phyloP scores from a whole-genome alignment of 805 yeast species.

The Candida lessepsii region DNA sequence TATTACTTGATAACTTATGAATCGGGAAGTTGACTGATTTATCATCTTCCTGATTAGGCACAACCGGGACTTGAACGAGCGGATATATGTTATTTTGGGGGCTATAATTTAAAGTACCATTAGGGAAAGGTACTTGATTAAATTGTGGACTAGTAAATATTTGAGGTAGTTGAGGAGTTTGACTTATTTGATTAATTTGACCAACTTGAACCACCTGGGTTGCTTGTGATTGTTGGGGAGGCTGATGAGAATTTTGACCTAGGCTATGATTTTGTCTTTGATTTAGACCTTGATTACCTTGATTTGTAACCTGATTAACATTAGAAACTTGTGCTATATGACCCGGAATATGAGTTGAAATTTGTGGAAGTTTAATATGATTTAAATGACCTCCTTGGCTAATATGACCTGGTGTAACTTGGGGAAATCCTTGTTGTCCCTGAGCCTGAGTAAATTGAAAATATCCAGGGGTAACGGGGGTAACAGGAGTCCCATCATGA shows the following conservation, averaged over 20 bases:
- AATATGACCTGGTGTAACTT: no score
- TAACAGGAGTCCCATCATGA: neutral
- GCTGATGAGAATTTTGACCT: conserved; percentile 5
- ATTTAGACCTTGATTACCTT: no score
- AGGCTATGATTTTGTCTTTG: neutral
- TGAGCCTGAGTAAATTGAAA: neutral
- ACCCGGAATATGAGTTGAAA: no score
- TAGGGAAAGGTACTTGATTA: no score
- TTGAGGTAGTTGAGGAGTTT: neutral
- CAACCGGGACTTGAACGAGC: conserved; percentile 2
- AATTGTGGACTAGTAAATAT: neutral
- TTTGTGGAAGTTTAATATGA: no score
- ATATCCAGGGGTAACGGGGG: conserved; percentile 1
- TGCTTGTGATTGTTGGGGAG: no score
- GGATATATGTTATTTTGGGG: neutral
- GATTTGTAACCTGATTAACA: no score
- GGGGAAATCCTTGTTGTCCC: no score
- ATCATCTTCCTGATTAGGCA: conserved; percentile 6
- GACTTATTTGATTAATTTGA: neutral
- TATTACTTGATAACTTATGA: conserved; percentile 10
- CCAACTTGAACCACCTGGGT: neutral
- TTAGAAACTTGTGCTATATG: no score
- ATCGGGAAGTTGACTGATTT: conserved; percentile 12
- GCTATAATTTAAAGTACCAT: neutral
- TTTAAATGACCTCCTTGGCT: no score